phyloP scores from a whole-genome alignment of 169 alveolate species.

The Cryptosporidium ryanae region DNA sequence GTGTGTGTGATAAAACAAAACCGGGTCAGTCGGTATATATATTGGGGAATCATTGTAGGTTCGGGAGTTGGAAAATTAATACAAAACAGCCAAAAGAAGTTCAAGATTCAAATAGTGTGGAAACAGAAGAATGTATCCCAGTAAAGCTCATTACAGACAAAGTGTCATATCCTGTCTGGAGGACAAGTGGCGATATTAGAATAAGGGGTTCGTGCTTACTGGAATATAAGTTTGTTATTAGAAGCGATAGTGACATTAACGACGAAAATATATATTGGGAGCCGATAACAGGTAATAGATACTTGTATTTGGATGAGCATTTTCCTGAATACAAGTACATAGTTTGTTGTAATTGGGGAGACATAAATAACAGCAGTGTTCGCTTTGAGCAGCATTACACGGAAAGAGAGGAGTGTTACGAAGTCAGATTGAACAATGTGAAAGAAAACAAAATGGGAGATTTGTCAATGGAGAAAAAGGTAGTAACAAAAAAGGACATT shows the following conservation, averaged over 20 bases:
- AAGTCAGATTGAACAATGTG: neutral
- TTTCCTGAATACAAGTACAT: conserved; percentile 45
- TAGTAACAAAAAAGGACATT: neutral
- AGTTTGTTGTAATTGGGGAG: conserved; percentile 77
- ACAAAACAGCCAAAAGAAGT: conserved; percentile 15
- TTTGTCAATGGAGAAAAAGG: neutral
- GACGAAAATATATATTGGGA: conserved; percentile 76
- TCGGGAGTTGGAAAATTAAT: conserved; percentile 77
- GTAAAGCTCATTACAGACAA: conserved; percentile 77
- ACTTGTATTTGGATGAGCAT: conserved; percentile 51
- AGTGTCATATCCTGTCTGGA: conserved; percentile 77
- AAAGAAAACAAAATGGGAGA: neutral
- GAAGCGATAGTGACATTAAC: conserved; percentile 14
- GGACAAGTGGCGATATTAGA: conserved; percentile 63
- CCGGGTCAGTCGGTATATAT: conserved; percentile 79
- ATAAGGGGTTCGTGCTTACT: conserved; percentile 52
- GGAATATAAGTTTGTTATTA: conserved; percentile 77
- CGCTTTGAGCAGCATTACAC: conserved; percentile 46
- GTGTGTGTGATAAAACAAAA: conserved; percentile 76
- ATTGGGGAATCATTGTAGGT: conserved; percentile 75
- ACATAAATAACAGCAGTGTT: conserved; percentile 36
- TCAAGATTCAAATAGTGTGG: neutral
- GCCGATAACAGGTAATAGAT: conserved; percentile 75
- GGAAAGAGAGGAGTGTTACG: neutral
- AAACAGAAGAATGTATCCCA: neutral